These are phyloP conservation scores for Neurospora sp. DNA, from an alignment of 495 filamentous ascomycete species.

Conservation along the genomic window DNA sequence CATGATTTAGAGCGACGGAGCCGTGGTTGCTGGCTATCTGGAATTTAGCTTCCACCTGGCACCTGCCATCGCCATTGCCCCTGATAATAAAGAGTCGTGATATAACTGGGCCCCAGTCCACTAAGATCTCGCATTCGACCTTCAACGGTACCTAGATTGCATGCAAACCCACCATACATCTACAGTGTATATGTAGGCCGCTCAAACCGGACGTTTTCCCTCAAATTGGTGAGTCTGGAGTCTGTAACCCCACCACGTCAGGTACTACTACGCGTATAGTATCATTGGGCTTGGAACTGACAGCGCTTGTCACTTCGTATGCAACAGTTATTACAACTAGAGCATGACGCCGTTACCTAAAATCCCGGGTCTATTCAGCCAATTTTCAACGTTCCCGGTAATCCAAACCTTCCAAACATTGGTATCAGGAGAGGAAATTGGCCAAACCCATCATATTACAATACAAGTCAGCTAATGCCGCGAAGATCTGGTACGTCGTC, in stretches of 20 bases:
- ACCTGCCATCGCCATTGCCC: not conserved
- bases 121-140: not conserved
- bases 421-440: not conserved
- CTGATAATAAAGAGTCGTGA: not conserved
- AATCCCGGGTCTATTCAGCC: not conserved
- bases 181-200: not conserved
- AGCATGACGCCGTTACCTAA: not conserved
- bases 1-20: not conserved
- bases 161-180: not conserved
- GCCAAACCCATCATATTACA: not conserved
- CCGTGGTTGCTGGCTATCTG: not conserved
- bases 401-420: not conserved
- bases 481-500: slow-evolving; percentile 3
- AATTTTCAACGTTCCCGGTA: not conserved
- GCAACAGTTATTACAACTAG: not conserved
- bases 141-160: not conserved
- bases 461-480: not conserved
- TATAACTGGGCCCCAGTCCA: not conserved
- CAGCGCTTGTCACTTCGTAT: not conserved
- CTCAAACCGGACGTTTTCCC: not conserved
- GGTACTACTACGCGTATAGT: not conserved
- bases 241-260: not conserved
- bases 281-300: not conserved
- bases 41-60: not conserved
- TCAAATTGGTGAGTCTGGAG: not conserved